Percentiles rank a stretch among this genome's conserved stretches.
Conservation (phyloP, 371 early-diverging fungal genomes). For the Syncephalis plumigaleata region DNA sequence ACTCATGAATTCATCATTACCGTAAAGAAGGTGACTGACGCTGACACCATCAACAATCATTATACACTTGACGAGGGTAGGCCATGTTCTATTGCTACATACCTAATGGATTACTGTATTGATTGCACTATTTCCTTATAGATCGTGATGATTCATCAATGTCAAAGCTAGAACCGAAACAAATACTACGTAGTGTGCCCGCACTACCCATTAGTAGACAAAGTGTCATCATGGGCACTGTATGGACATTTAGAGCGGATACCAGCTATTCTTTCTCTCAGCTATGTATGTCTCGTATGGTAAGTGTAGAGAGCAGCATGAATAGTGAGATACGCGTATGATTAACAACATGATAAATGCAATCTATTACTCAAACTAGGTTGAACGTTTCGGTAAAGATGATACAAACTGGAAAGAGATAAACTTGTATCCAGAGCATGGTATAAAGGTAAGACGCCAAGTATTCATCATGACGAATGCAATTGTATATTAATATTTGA, state of each 20-base stretch:
- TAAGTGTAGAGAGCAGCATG: slow-evolving; percentile 5
- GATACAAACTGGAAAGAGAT: slow-evolving; percentile 50
- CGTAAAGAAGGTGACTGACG: slow-evolving; percentile 39
- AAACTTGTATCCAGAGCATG: neutral
- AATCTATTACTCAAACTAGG: slow-evolving; percentile 7
- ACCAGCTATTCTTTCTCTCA: slow-evolving; percentile 27
- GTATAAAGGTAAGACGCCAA: too few relatives aligned
- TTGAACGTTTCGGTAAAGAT: slow-evolving; percentile 55
- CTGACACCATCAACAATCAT: too few relatives aligned
- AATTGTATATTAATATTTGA: too few relatives aligned
- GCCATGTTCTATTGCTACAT: too few relatives aligned
- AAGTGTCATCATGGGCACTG: slow-evolving; percentile 80
- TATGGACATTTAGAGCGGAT: slow-evolving; percentile 63
- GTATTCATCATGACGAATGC: too few relatives aligned
- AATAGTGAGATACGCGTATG: too few relatives aligned
- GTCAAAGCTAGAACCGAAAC: too few relatives aligned
- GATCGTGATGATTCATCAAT: too few relatives aligned
- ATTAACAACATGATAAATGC: too few relatives aligned
- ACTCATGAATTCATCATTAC: slow-evolving; percentile 85
- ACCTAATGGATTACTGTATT: too few relatives aligned
- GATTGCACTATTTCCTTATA: too few relatives aligned
- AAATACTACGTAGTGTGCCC: slow-evolving; percentile 32
- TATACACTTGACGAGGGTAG: too few relatives aligned
- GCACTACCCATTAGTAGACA: slow-evolving; percentile 61
- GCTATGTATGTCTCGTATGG: slow-evolving; percentile 65